A percentile compares a stretch with the other conserved stretches of the same genome.
Evolutionary conservation across 2,329 filamentous ascomycete species (phyloP).

Genomic region (Trichoderma aggressivum): DNA sequence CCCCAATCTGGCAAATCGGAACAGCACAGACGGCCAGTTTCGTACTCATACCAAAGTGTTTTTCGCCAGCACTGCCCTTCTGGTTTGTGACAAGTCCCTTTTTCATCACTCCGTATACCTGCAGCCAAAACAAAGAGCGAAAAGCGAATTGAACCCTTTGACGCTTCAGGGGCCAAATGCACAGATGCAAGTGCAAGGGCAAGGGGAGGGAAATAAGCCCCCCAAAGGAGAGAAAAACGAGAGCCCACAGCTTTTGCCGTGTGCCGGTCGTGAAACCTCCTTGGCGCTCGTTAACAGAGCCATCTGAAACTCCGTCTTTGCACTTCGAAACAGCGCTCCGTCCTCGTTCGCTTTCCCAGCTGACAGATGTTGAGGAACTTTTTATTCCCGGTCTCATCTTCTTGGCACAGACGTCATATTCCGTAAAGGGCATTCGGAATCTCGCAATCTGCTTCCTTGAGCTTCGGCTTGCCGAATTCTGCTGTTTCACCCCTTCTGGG

Average conservation of each 20-base stretch:
- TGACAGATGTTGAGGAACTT: neutral
- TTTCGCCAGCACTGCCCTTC: neutral
- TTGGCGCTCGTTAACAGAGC: neutral
- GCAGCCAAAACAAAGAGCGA: neutral
- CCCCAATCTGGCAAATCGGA: neutral
- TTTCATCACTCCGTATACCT: neutral
- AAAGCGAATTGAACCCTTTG: neutral
- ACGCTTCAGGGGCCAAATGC: neutral
- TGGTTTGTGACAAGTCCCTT: neutral
- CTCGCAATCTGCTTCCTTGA: neutral
- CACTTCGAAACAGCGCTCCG: slow-evolving; percentile 2
- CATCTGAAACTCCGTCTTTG: slow-evolving; percentile 9
- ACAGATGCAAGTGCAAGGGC: neutral
- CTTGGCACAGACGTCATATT: slow-evolving; percentile 9
- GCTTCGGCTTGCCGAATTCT: neutral
- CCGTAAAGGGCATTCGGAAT: neutral
- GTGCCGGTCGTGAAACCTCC: slow-evolving; percentile 12
- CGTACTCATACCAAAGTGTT: neutral
- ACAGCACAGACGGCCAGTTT: neutral
- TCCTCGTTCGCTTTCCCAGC: neutral
- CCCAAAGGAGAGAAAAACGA: neutral
- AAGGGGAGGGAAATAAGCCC: neutral
- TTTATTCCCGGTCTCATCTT: slow-evolving; percentile 7
- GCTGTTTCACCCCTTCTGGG: neutral
- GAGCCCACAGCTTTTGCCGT: neutral